These are phyloP conservation scores for Fomitopsis betulina DNA, from an alignment of 1,284 basidiomycete genomes.

Conservation along the genomic window DNA sequence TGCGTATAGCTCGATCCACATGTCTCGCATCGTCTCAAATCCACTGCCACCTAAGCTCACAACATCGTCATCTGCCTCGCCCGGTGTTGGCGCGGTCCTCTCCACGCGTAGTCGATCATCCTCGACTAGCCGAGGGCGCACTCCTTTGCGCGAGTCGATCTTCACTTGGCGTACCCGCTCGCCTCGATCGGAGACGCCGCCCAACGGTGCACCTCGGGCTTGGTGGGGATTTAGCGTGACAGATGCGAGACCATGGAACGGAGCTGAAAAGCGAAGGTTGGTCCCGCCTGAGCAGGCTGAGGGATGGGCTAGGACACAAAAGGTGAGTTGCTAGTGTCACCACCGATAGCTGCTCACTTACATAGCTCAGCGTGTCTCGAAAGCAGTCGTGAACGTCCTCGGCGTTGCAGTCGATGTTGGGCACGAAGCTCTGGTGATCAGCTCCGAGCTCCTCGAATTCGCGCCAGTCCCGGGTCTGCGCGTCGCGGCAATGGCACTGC, in stretches of 20 bases:
- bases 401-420: conserved; percentile 37
- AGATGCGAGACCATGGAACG: conserved; percentile 27
- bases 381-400: conserved; percentile 41
- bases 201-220: conserved; percentile 15
- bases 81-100: conserved; percentile 10
- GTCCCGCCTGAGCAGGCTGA: conserved; percentile 48
- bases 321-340: conserved; percentile 32
- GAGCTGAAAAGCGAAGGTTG: conserved; percentile 23
- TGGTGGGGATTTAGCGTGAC: conserved; percentile 29
- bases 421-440: conserved; percentile 43
- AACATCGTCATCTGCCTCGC: conserved; percentile 9
- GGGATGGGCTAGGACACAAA: conserved; percentile 40
- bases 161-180: conserved; percentile 13
- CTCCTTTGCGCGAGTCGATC: conserved; percentile 18
- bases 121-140: conserved; percentile 15
- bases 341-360: not conserved
- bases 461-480: conserved; percentile 51
- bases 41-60: conserved; percentile 13
- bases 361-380: conserved; percentile 19
- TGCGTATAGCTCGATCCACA: conserved; percentile 2
- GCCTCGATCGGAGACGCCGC: conserved; percentile 14
- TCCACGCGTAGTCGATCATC: conserved; percentile 12
- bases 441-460: conserved; percentile 35
- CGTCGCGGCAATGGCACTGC: conserved; percentile 40
- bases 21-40: conserved; percentile 24